Percentiles rank a stretch among this genome's conserved stretches.
phyloP scores from a whole-genome alignment of 805 yeast species.

The Kodamaea sagamina region DNA sequence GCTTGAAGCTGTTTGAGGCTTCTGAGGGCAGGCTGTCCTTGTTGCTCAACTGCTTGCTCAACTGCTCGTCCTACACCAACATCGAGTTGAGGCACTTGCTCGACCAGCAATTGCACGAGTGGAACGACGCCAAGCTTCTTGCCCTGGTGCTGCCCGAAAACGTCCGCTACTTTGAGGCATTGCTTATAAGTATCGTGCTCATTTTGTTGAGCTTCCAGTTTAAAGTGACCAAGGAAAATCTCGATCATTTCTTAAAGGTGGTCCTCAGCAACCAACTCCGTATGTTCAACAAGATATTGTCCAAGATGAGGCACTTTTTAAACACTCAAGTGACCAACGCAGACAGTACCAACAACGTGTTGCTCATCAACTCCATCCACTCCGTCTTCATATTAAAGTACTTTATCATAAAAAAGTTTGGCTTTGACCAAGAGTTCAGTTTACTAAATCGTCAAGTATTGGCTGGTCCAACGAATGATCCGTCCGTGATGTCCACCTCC shows the following conservation, averaged over 20 bases:
- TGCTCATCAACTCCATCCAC: slow-evolving; percentile 32
- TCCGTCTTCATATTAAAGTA: slow-evolving; percentile 33
- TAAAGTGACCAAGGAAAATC: slow-evolving; percentile 16
- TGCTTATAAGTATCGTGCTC: slow-evolving; percentile 34
- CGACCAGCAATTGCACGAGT: slow-evolving; percentile 25
- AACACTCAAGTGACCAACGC: neutral
- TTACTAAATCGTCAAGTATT: slow-evolving; percentile 4
- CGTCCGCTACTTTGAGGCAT: slow-evolving; percentile 25
- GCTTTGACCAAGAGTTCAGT: slow-evolving; percentile 12
- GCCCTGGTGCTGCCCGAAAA: slow-evolving; percentile 10
- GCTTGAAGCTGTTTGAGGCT: slow-evolving; percentile 20
- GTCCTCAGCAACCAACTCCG: slow-evolving; percentile 35
- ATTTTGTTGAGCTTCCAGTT: slow-evolving; percentile 27
- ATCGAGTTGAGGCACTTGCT: slow-evolving; percentile 14
- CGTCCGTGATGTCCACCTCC: neutral
- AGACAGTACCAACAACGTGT: slow-evolving; percentile 20
- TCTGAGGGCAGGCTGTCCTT: slow-evolving; percentile 21
- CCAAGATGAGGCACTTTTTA: slow-evolving; percentile 19
- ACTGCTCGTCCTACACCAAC: slow-evolving; percentile 25
- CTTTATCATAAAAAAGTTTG: slow-evolving; percentile 24
- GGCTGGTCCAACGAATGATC: slow-evolving; percentile 7
- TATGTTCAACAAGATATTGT: slow-evolving; percentile 31
- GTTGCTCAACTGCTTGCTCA: slow-evolving; percentile 33
- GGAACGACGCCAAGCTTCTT: slow-evolving; percentile 21
- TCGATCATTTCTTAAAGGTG: slow-evolving; percentile 14